Percentiles rank a stretch among this genome's conserved stretches.
phyloP scores from a whole-genome alignment of 106 monocot species.

The Agapanthus africanus region DNA sequence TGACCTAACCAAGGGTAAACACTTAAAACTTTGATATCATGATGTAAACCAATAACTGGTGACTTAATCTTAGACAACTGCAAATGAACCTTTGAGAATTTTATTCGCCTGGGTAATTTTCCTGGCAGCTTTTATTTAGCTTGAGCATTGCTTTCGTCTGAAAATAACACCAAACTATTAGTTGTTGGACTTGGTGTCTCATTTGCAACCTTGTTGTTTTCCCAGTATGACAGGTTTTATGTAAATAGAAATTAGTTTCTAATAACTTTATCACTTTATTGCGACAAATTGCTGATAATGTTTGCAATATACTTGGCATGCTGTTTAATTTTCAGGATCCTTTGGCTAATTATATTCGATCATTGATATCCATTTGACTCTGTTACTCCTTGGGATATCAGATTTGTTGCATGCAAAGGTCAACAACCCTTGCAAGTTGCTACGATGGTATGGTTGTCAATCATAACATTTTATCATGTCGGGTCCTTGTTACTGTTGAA shows the following conservation, averaged over 20 bases:
- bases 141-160: background rate
- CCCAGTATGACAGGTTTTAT: background rate
- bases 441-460: background rate
- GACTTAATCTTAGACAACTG: background rate
- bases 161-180: background rate
- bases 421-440: background rate
- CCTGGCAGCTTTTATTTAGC: background rate
- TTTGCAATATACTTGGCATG: background rate
- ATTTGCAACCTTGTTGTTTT: background rate
- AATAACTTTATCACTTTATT: background rate
- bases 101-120: background rate
- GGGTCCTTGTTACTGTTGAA: conserved; percentile 1
- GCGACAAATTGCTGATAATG: background rate
- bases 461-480: conserved; percentile 4
- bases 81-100: background rate
- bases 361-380: no score
- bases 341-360: no score
- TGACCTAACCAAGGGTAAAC: conserved; percentile 3
- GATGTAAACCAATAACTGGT: background rate
- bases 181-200: background rate
- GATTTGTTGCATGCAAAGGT: conserved; percentile 1
- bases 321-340: background rate
- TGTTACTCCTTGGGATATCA: conserved; percentile 6
- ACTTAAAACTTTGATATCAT: background rate
- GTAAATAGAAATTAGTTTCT: background rate